Conservation (phyloP, 176 grass and related monocot genomes). For the Poa pratensis region DNA sequence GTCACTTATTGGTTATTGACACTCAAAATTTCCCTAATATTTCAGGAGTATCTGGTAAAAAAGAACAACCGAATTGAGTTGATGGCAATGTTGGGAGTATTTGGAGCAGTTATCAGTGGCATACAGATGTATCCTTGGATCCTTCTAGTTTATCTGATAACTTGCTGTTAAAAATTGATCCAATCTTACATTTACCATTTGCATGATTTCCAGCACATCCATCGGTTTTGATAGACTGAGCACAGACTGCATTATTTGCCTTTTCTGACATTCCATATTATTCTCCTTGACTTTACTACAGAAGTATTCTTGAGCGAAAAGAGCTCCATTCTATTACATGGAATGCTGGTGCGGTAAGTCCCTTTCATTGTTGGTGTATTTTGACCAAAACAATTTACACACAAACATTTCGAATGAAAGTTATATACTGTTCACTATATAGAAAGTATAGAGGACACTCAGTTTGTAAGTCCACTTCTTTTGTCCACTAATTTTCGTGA, state of each 20-base stretch:
- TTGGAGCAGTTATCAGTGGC: conserved; percentile 68
- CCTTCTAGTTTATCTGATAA: background rate
- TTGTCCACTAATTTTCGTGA: background rate
- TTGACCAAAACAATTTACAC: background rate
- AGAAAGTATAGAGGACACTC: background rate
- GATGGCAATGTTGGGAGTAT: conserved; percentile 84
- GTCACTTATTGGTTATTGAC: background rate
- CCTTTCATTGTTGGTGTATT: background rate
- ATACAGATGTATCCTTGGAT: conserved; percentile 84
- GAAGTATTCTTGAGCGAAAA: conserved; percentile 81
- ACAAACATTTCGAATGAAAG: background rate
- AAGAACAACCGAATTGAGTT: conserved; percentile 64
- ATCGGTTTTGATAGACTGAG: background rate
- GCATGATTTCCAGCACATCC: background rate
- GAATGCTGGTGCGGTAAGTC: conserved; percentile 69
- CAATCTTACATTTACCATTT: background rate
- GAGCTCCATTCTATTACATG: conserved; percentile 66
- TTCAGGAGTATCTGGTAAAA: conserved; percentile 80
- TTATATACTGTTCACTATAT: background rate
- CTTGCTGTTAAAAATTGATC: background rate
- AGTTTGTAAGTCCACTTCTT: background rate
- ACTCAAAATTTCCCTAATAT: conserved; percentile 9
- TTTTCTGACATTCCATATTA: background rate
- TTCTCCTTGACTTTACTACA: conserved; percentile 53
- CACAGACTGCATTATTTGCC: background rate